These are phyloP conservation scores for Chenopodium suecicum DNA, from an alignment of 148 eudicot species.

Conservation along the genomic window DNA sequence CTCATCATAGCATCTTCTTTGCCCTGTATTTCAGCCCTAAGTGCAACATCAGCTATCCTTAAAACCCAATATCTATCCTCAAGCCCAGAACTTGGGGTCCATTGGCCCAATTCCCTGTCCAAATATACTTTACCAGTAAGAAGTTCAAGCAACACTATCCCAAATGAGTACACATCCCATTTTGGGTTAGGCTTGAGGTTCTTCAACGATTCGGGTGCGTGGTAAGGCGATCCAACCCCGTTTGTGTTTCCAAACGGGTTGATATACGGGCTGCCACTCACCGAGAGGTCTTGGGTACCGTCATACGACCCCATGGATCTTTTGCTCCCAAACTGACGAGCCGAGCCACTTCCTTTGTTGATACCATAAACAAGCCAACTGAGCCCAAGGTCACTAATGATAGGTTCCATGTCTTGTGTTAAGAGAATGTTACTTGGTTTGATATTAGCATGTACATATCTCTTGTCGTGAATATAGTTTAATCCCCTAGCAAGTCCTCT, in stretches of 20 bases:
- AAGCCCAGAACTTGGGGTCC: constrained; percentile 47
- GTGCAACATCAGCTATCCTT: constrained; percentile 72
- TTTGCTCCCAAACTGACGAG: constrained; percentile 73
- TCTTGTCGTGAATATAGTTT: constrained; percentile 81
- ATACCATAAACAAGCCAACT: constrained; percentile 51
- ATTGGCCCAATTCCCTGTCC: constrained; percentile 67
- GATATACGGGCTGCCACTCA: constrained; percentile 43
- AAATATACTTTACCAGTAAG: constrained; percentile 72
- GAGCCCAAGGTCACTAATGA: constrained; percentile 78
- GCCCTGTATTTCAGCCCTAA: constrained; percentile 63
- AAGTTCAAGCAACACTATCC: constrained; percentile 79
- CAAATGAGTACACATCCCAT: constrained; percentile 95
- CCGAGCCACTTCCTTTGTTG: constrained; percentile 37
- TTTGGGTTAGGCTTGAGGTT: constrained; percentile 71
- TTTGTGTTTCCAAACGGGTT: constrained; percentile 33
- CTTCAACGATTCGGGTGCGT: constrained; percentile 80
- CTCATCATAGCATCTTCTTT: constrained; percentile 63
- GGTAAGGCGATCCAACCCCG: constrained; percentile 68
- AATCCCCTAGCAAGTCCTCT: constrained; percentile 88
- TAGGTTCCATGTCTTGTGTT: constrained; percentile 73
- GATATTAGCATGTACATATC: constrained; percentile 80
- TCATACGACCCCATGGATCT: constrained; percentile 41
- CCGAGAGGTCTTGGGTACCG: constrained; percentile 36
- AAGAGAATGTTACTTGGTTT: constrained; percentile 92
- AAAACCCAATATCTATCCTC: constrained; percentile 62